Base-by-base conservation (phyloP, 257 asterid genomes). In the Misopates orontium region DNA sequence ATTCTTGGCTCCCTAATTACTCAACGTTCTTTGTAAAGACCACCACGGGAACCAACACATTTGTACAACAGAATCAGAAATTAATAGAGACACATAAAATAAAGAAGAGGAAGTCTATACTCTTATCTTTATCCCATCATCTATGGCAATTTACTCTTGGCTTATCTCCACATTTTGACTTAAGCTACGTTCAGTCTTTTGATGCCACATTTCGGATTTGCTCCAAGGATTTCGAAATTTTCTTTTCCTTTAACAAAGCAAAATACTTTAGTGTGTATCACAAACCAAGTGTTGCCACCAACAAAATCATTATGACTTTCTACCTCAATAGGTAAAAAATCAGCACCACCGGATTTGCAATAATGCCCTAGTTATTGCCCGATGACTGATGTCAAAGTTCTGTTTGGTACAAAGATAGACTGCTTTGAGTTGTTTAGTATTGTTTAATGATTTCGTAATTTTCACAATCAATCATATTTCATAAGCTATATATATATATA, bases 81-180 rank as follows among this genome's bases (percentile, higher is more conserved):
- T 36, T 3, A 36, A 4, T 36, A 36, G 8, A 36, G 11, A 36
- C 42, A 36, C 42, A 1, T 36, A 36, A 36, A 36, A 36, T 36
- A 36, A 36, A 36, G 11, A 36, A 36, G 42, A 36, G 42, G 8
- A 36, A 36, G 42, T 36, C 1, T 36, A 36, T 3, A 36, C 42
- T 36, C 11, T 28, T 36, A 36, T 36, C 42, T 36, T 36, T 39
- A 56, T 59, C 54, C 10, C 72, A 47, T 39, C 56, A 79, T 79
- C 74, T 15, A 8, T 0, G 63, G 71, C 57, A 64, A 58, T 76
- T 73, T 47, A 68, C 39, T 20, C 23, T 19, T 63, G 25, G 23
- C 57, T 66, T 72, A 79, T 79, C 75, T 68, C 68, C 24, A 51
- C 22, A 59, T 55, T 31, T 39, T 47, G 47, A 71, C 68, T 62